Percentiles rank a stretch among this genome's conserved stretches.
These are phyloP conservation scores for Colletotrichum cuscutae DNA, from an alignment of 2,329 filamentous ascomycete species.

Conservation along the genomic window DNA sequence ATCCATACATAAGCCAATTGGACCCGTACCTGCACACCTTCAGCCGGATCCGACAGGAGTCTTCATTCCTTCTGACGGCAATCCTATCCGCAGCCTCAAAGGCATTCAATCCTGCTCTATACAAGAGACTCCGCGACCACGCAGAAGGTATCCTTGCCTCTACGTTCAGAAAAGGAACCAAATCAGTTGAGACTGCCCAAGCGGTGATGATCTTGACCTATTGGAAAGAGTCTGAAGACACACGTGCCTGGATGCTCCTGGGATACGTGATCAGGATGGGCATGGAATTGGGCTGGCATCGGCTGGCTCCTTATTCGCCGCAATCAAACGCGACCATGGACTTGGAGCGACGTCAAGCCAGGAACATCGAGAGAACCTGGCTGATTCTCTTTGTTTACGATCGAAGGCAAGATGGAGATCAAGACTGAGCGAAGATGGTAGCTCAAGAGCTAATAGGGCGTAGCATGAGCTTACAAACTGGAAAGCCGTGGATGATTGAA, in stretches of 20 bases:
- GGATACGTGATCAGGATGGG: constrained; percentile 53
- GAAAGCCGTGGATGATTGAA: constrained; percentile 55
- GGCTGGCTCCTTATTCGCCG: constrained; percentile 35
- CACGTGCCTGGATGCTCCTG: constrained; percentile 49
- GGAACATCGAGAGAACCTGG: constrained; percentile 22
- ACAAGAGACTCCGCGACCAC: constrained; percentile 34
- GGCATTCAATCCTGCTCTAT: constrained; percentile 46
- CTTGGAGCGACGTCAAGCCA: not conserved
- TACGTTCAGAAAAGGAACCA: constrained; percentile 44
- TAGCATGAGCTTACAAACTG: constrained; percentile 52
- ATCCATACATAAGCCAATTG: constrained; percentile 53
- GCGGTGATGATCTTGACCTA: constrained; percentile 51
- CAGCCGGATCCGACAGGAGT: constrained; percentile 46
- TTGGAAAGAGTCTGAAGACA: constrained; percentile 55
- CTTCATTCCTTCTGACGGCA: constrained; percentile 48
- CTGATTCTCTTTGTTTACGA: constrained; percentile 23
- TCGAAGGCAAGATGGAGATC: not conserved
- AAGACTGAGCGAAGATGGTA: rapidly evolving
- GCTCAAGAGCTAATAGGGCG: not conserved
- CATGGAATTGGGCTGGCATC: constrained; percentile 51
- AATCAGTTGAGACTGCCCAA: constrained; percentile 51
- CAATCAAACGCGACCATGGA: not conserved
- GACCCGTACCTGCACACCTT: constrained; percentile 51
- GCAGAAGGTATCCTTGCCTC: constrained; percentile 43
- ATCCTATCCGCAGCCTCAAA: constrained; percentile 49